Base-by-base conservation (phyloP, 2,329 filamentous ascomycete species). In the Penicillium sp. region DNA sequence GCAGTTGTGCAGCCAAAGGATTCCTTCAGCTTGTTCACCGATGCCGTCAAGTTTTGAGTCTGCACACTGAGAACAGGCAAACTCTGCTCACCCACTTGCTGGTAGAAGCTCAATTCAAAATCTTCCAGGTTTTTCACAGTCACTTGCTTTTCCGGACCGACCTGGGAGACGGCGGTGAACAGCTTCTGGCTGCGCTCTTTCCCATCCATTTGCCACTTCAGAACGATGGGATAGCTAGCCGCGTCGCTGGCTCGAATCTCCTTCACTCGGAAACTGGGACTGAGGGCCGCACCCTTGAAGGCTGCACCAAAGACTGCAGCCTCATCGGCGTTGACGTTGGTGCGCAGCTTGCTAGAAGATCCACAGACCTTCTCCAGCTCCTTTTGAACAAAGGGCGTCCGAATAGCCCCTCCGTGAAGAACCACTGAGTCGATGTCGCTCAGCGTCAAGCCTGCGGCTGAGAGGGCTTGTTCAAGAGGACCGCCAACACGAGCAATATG, bases 281-380 rank as follows among this genome's bases (percentile, higher is more conserved):
- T 96, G 49, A 98, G 78, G 59, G 88, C 83, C 45, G 93, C 93
- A 43, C 88, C 93, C 65, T 90, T 88, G 78, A 98, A 97, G 27
- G 86, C 90, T 47, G 93, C 91, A 60, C 93, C 93, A 68, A 97
- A 95, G 8, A 95, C 93, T 43, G 93, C 93, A 25, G 93, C 86
- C 72, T 98, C 93, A 62, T 98, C 93, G 9, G 91, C 87, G 73
- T 98, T 98, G 65, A 98, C 93, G 61, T 94, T 98, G 63, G 85
- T 86, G 55, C 90, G 85, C 50, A 98, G 77, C 75, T 95, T 96
- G 44, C 86, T 82, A 6, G 83, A 71, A 13, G 78, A 80, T 34
- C 88, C 86, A 43, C 84, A 80, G 38, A 87, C 70, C 52, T 82
- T 81, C 71, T 96, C 90, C 12, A 98, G 81, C 60, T 86, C 80